Evolutionary conservation across 805 yeast genomes (phyloP), one percentile per base, ranked within the genome.

Genomic region (Candida sphagnicola): DNA sequence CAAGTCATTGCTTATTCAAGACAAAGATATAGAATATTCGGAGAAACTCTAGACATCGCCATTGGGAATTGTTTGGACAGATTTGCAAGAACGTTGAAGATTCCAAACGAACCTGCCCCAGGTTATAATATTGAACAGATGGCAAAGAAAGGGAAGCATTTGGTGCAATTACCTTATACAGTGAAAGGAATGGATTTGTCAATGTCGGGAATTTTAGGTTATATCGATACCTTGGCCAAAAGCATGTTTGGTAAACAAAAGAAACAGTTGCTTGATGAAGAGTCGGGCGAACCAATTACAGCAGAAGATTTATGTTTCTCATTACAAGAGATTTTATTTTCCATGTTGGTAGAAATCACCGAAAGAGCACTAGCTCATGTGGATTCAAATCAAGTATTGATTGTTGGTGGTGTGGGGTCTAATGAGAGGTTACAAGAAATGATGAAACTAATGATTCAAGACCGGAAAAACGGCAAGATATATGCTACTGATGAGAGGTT

Each of bases 361-460:
- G 99, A 93, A 57, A 72, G 99, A 28, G 99, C 99, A 2, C 85
- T 93, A 95, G 99, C 99, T 0, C 99, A 93, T 55, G 98, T 91
- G 3, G 81, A 82, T 49, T 75, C 95, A 3, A 76, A 77, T 44
- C 95, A 90, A 57, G 99, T 93, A 14, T 68, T 93, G 35, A 87
- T 93, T 36, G 99, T 93, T 2, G 99, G 99, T 10, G 99, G 99
- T 17, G 99, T 93, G n/a, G 99, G 99, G 0, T 88, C 95, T 49
- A 93, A 93, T 55, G 83, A 80, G 48, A 61, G 98, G 44, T 66
- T 93, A 43, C 99, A 93, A 57, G 81, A 86, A 51, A 93, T 93
- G 99, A 93, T 93, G 99, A 85, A 75, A n/a, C 63, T 75, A 33
- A 93, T 93, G 99, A 95, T 91, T 15, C 60, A 73, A 32, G 98